These are phyloP conservation scores for Lithocarpus polystachyus DNA, from an alignment of 306 rosid genomes.

Conservation along the genomic window DNA sequence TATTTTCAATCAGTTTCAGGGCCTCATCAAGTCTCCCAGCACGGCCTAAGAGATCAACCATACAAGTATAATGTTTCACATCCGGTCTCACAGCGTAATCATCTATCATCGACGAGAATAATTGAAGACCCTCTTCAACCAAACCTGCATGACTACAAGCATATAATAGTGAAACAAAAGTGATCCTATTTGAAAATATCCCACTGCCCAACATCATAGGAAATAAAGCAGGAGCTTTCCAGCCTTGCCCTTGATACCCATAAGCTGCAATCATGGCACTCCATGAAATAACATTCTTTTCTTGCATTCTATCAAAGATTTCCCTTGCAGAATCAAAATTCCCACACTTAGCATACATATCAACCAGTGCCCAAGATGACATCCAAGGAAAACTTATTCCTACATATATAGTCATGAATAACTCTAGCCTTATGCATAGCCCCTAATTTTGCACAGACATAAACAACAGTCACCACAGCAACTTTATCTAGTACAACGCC, in stretches of 20 bases:
- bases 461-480: conserved; percentile 59
- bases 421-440: conserved; percentile 64
- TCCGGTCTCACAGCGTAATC: conserved; percentile 56
- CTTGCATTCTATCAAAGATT: conserved; percentile 57
- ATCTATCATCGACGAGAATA: conserved; percentile 56
- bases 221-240: conserved; percentile 55
- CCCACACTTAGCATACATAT: conserved; percentile 79
- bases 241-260: conserved; percentile 71
- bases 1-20: conserved; percentile 43
- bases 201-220: conserved; percentile 51
- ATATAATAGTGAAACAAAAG: conserved; percentile 70
- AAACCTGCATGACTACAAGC: conserved; percentile 84
- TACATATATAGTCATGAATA: conserved; percentile 47
- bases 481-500: conserved; percentile 66
- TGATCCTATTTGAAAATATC: conserved; percentile 52
- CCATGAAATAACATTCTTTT: conserved; percentile 73
- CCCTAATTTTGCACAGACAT: conserved; percentile 76
- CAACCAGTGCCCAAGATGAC: conserved; percentile 72
- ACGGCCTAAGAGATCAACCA: conserved; percentile 82
- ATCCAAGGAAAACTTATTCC: conserved; percentile 45
- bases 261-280: conserved; percentile 84
- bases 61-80: conserved; percentile 75
- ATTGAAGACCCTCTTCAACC: conserved; percentile 56
- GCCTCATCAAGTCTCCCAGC: conserved; percentile 79
- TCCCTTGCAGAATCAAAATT: conserved; percentile 59